Conservation (phyloP, 1,284 basidiomycete genomes). For the Marasmius tenuissimus region DNA sequence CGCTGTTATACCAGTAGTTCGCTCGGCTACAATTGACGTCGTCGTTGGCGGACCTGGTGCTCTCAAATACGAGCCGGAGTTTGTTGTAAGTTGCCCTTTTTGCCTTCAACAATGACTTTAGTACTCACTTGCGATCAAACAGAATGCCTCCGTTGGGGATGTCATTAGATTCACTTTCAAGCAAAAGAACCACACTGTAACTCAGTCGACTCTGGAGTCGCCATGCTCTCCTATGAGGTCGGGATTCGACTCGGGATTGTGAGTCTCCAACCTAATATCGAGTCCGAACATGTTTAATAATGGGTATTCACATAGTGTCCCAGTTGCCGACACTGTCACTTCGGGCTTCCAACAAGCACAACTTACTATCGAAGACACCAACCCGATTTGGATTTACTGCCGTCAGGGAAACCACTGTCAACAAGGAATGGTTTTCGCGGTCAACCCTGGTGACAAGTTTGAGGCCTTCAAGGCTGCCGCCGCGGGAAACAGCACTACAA, state of each 20-base stretch:
- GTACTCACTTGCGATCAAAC: neutral
- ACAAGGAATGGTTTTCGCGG: constrained; percentile 63
- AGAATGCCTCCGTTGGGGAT: constrained; percentile 54
- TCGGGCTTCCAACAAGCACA: constrained; percentile 45
- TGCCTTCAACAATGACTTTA: neutral
- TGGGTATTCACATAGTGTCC: constrained; percentile 35
- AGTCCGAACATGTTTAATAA: constrained; percentile 5
- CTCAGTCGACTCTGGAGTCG: constrained; percentile 52
- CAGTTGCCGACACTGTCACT: constrained; percentile 46
- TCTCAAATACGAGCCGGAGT: constrained; percentile 42
- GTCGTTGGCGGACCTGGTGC: constrained; percentile 51
- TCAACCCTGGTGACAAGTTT: constrained; percentile 56
- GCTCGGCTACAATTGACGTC: constrained; percentile 44
- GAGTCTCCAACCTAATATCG: constrained; percentile 20
- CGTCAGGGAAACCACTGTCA: constrained; percentile 13
- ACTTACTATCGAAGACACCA: constrained; percentile 41
- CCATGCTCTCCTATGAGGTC: constrained; percentile 44
- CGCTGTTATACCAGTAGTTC: constrained; percentile 21
- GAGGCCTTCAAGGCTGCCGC: constrained; percentile 53
- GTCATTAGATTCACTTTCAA: constrained; percentile 51
- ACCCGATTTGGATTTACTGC: constrained; percentile 54
- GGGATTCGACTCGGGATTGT: constrained; percentile 65
- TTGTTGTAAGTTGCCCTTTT: constrained; percentile 39
- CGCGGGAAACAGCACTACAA: constrained; percentile 27
- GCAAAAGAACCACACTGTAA: constrained; percentile 65